Base-by-base conservation (phyloP, 306 rosid genomes). In the Begonia masoniana region DNA sequence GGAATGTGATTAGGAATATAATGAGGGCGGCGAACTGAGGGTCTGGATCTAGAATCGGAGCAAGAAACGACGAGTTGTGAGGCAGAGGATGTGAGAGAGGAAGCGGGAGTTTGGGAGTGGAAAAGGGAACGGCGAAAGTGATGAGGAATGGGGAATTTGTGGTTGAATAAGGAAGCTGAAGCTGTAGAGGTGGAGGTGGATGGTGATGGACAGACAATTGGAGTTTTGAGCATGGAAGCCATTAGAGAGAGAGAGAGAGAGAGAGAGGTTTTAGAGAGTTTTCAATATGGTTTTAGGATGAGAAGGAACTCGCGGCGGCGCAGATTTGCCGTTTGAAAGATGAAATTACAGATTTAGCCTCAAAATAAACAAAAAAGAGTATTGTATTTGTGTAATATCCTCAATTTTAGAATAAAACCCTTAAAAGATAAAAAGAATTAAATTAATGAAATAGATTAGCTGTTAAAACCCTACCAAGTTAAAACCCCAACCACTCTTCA, bases 1-100 rank as follows among this genome's bases (percentile, higher is more conserved):
- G 88, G 70, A 47, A 91, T 86, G 60, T 60, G 86, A 64, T 81
- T 79, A n/a, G 99, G 96, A 21, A 86, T 68, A 71, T 86, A 91
- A 0, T 74, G 75, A 7, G 99, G 99, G 15, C 99, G 94, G 5
- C 53, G 73, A 10, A 16, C 12, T 13, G 50, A 51, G 15, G 57
- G 11, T 9, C 7, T 41, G 9, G 26, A 19, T 11, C 5, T 6
- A 2, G 50, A 42, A 51, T 23, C 17, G 43, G 24, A 10, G 2
- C 26, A 23, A 55, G 49, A 43, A 51, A 61, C 0, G 16, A n/a
- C 36, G 26, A 43, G 17, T 14, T 45, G 2, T 4, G 49, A n/a
- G 49, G 49, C 14, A 11, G 52, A 49, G 52, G 12, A 50, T 15
- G 10, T n/a, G 23, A 9, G 12, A 10, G 54, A 15, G 10, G 54